phyloP scores from a whole-genome alignment of 768 basidiomycete genomes.

The Kwoniella europaea region DNA sequence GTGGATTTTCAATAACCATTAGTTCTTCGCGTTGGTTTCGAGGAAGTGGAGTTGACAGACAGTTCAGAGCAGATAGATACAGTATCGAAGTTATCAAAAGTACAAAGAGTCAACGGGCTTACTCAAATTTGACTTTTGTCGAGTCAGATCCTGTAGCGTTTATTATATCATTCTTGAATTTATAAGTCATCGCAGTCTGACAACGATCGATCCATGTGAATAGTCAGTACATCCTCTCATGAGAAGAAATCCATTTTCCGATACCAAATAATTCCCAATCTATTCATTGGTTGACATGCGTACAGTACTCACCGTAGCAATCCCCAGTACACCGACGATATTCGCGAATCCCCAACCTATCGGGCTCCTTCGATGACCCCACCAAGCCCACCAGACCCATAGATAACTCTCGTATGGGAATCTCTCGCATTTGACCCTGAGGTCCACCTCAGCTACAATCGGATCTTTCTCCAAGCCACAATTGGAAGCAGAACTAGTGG shows the following conservation, averaged over 20 bases:
- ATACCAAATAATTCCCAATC: too few species aligned
- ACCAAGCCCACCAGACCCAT: constrained; percentile 51
- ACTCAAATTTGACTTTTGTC: background rate
- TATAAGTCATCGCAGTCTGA: constrained; percentile 27
- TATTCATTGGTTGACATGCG: too few species aligned
- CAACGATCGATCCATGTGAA: background rate
- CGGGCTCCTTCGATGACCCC: constrained; percentile 44
- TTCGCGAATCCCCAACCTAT: constrained; percentile 29
- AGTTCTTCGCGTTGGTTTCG: too few species aligned
- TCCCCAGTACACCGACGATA: constrained; percentile 20
- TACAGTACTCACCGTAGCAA: constrained; percentile 38
- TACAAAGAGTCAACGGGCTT: too few species aligned
- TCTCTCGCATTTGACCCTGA: constrained; percentile 55
- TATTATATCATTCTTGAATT: constrained; percentile 32
- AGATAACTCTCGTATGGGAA: constrained; percentile 46
- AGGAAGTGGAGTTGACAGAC: too few species aligned
- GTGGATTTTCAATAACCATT: too few species aligned
- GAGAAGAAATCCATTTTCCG: too few species aligned
- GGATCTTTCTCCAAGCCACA: background rate
- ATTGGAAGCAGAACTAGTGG: background rate
- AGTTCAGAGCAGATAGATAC: too few species aligned
- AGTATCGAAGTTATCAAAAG: background rate
- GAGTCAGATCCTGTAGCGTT: constrained; percentile 18
- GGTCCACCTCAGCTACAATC: constrained; percentile 37
- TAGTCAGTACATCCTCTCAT: too few species aligned